Conservation (phyloP, 106 monocot genomes). For the Dioscorea zingiberensis region DNA sequence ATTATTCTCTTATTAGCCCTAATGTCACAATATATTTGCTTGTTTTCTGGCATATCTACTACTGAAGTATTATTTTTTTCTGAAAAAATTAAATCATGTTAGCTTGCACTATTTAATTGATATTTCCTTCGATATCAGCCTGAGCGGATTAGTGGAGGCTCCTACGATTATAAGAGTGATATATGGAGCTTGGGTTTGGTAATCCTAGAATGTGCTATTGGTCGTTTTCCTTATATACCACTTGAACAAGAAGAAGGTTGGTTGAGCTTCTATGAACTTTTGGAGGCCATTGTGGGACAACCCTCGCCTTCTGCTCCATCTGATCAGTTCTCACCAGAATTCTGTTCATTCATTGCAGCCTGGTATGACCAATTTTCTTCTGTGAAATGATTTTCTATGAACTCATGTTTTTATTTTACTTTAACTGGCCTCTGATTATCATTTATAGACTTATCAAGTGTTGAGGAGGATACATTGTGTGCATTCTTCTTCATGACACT, state of each 20-base stretch:
- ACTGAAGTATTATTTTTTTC: neutral
- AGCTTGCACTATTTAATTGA: neutral
- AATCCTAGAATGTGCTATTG: conserved; percentile 93
- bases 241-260: conserved; percentile 64
- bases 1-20: neutral
- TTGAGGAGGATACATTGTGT: too few species aligned
- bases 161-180: conserved; percentile 92
- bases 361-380: conserved; percentile 44
- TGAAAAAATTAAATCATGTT: neutral
- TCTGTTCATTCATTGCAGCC: conserved; percentile 92
- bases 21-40: too few species aligned
- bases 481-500: too few species aligned
- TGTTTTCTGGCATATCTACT: neutral
- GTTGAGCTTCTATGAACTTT: conserved; percentile 87
- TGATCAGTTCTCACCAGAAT: conserved; percentile 98
- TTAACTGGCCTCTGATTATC: too few species aligned
- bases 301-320: conserved; percentile 82
- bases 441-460: too few species aligned
- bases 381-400: neutral
- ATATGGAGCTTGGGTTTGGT: conserved; percentile 98
- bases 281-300: conserved; percentile 87
- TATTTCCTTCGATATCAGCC: conserved; percentile 44
- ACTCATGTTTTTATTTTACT: neutral
- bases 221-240: conserved; percentile 81
- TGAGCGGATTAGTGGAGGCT: conserved; percentile 81